Evolutionary conservation across 208 protist genomes (phyloP).

Genomic region (Trypanosoma lewisi): DNA sequence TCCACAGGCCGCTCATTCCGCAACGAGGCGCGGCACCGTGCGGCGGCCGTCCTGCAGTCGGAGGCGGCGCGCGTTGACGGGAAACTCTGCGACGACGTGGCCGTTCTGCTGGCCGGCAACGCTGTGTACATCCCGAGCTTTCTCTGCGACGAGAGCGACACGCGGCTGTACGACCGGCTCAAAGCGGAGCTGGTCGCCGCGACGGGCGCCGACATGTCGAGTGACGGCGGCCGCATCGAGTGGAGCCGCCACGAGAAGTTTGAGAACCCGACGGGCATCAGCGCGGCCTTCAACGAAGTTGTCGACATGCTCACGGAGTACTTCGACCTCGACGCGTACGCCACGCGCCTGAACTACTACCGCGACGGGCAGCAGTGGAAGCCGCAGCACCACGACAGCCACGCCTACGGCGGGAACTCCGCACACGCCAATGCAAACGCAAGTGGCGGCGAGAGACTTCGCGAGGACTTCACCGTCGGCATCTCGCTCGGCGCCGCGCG

Average conservation of each 20-base stretch:
- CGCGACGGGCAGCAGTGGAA: slow-evolving; percentile 91
- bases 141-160: slow-evolving; percentile 55
- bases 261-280: slow-evolving; percentile 86
- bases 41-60: slow-evolving; percentile 52
- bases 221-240: slow-evolving; percentile 74
- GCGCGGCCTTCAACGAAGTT: slow-evolving; percentile 79
- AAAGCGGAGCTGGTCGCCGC: slow-evolving; percentile 70
- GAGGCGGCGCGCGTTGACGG: slow-evolving; percentile 76
- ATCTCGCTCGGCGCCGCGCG: slow-evolving; percentile 85
- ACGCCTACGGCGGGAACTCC: slow-evolving; percentile 67
- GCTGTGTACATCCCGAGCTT: slow-evolving; percentile 89
- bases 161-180: slow-evolving; percentile 57
- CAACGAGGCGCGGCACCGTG: slow-evolving; percentile 69
- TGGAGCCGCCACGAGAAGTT: slow-evolving; percentile 93
- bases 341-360: slow-evolving; percentile 92
- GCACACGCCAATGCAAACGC: too few species aligned
- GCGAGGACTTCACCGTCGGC: slow-evolving; percentile 92
- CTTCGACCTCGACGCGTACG: slow-evolving; percentile 91
- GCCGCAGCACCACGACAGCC: slow-evolving; percentile 92
- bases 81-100: slow-evolving; percentile 73
- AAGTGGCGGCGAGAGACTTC: slow-evolving; percentile 40
- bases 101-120: slow-evolving; percentile 63
- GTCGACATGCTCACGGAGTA: slow-evolving; percentile 85
- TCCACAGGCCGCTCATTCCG: slow-evolving; percentile 37
- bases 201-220: slow-evolving; percentile 54